phyloP scores from a whole-genome alignment of 176 grass and related monocot genomes.

The Pontederia crassipes region DNA sequence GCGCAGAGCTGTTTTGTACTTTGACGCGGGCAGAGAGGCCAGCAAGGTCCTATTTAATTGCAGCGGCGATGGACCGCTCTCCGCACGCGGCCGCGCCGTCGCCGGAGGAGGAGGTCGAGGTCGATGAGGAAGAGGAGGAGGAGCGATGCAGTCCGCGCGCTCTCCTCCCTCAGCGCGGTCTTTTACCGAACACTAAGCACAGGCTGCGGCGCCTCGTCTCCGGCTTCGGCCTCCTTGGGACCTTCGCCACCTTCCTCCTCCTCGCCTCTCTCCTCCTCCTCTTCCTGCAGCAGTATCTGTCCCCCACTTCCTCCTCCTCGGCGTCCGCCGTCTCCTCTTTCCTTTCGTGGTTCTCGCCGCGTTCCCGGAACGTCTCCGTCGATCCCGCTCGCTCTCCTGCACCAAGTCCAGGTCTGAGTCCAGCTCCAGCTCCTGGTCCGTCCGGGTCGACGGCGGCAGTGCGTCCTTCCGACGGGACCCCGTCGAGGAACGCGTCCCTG shows the following conservation, averaged over 20 bases:
- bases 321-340: slow-evolving; percentile 1
- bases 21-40: slow-evolving; percentile 5
- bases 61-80: slow-evolving; percentile 24
- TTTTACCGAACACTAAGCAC: no score
- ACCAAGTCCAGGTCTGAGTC: no score
- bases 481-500: no score
- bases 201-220: slow-evolving; percentile 5
- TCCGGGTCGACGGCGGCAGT: no score
- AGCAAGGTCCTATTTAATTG: slow-evolving; percentile 10
- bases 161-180: background rate
- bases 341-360: slow-evolving; percentile 12
- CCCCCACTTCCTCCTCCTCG: background rate
- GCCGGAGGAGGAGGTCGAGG: background rate
- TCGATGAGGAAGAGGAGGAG: background rate
- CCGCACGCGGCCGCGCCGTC: background rate
- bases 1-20: no score
- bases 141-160: no score
- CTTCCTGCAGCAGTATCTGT: slow-evolving; percentile 1
- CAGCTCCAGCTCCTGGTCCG: no score
- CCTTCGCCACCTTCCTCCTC: background rate
- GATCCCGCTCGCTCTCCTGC: slow-evolving; percentile 6
- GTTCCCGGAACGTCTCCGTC: slow-evolving; percentile 3
- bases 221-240: slow-evolving; percentile 15
- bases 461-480: no score
- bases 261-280: slow-evolving; percentile 26